phyloP scores from a whole-genome alignment of 2,329 filamentous ascomycete species.

The Hypoxylon sp. region DNA sequence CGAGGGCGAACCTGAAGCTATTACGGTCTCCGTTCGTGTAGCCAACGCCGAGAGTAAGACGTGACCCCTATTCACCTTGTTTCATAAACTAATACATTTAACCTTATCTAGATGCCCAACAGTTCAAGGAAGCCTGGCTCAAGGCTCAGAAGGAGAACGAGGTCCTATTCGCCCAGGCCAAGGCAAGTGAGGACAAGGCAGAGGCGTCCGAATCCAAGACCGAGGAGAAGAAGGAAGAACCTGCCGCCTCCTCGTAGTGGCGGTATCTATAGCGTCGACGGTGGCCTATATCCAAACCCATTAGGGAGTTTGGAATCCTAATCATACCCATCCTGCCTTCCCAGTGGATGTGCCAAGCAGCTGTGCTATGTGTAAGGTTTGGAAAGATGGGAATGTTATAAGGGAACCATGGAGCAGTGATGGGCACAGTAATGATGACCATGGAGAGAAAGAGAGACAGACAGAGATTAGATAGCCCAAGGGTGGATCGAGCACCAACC shows the following conservation, averaged over 20 bases:
- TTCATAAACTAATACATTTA: conserved; percentile 48
- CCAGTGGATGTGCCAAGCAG: conserved; percentile 24
- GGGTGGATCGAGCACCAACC: conserved; percentile 46
- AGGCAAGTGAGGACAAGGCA: conserved; percentile 51
- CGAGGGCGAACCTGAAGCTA: conserved; percentile 96
- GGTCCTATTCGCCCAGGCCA: conserved; percentile 72
- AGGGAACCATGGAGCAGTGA: conserved; percentile 37
- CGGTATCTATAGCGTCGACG: conserved; percentile 3
- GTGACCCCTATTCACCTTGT: neutral
- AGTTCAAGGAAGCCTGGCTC: conserved; percentile 97
- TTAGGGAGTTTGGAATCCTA: conserved; percentile 9
- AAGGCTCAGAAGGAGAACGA: conserved; percentile 98
- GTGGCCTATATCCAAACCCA: conserved; percentile 12
- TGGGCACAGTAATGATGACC: conserved; percentile 46
- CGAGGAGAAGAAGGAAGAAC: conserved; percentile 45
- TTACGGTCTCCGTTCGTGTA: conserved; percentile 96
- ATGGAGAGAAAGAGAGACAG: conserved; percentile 40
- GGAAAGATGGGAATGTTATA: conserved; percentile 31
- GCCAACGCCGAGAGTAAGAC: conserved; percentile 95
- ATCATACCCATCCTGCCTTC: conserved; percentile 22
- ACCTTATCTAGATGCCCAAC: conserved; percentile 81
- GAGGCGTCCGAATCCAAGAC: conserved; percentile 50
- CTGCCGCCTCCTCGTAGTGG: conserved; percentile 42
- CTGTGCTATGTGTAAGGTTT: conserved; percentile 34
- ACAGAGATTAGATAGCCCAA: conserved; percentile 42